Conservation (phyloP, 2,329 filamentous ascomycete genomes). For the Colletotrichum caudatum region DNA sequence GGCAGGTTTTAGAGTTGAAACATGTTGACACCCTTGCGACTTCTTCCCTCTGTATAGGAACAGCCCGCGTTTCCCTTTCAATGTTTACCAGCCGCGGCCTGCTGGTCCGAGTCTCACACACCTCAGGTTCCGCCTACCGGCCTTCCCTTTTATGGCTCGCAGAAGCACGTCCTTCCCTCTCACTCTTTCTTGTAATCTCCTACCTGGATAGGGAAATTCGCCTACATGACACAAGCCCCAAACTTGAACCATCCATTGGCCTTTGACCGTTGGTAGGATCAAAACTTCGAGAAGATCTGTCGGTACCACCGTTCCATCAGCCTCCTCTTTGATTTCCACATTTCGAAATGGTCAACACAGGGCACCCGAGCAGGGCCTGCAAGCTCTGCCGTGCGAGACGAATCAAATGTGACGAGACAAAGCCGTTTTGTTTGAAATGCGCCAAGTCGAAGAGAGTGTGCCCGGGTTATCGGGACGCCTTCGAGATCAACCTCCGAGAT, state of each 20-base stretch:
- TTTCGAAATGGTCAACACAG: slow-evolving; percentile 41
- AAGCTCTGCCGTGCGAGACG: slow-evolving; percentile 51
- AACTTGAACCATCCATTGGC: slow-evolving; percentile 17
- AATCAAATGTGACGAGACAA: slow-evolving; percentile 53
- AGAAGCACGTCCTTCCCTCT: slow-evolving; percentile 27
- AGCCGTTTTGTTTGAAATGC: slow-evolving; percentile 52
- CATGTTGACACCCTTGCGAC: slow-evolving; percentile 17
- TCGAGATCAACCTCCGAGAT: slow-evolving; percentile 43
- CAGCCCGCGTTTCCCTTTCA: not conserved
- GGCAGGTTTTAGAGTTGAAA: slow-evolving; percentile 40
- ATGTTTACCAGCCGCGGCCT: slow-evolving; percentile 13
- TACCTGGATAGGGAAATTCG: slow-evolving; percentile 24
- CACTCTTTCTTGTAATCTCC: slow-evolving; percentile 20
- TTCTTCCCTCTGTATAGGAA: slow-evolving; percentile 1
- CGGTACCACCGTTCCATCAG: not conserved
- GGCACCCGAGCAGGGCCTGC: slow-evolving; percentile 41
- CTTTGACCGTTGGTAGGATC: not conserved
- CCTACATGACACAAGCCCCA: slow-evolving; percentile 25
- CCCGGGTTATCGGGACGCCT: slow-evolving; percentile 41
- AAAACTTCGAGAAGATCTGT: not conserved
- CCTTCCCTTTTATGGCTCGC: slow-evolving; percentile 21
- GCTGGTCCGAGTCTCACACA: slow-evolving; percentile 32
- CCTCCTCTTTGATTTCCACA: not conserved
- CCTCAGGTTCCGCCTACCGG: slow-evolving; percentile 9
- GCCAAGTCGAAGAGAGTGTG: slow-evolving; percentile 44